Conservation (phyloP, 108 stramenopile genomes). For the Cyclotella cryptica region DNA sequence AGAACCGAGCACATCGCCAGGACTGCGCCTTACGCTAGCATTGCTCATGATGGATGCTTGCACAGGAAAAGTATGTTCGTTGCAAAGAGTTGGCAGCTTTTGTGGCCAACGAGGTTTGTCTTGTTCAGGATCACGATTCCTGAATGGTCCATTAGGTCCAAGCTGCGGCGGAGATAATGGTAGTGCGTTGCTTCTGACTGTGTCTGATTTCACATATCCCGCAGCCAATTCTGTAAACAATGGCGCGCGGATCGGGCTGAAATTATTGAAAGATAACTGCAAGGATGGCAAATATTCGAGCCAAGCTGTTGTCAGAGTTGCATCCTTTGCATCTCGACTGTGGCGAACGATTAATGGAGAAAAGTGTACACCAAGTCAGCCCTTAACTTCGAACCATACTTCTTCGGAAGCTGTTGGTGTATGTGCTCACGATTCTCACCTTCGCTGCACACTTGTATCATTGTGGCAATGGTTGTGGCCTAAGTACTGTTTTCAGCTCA, state of each 20-base stretch:
- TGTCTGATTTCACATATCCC: conserved; percentile 65
- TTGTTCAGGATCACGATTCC: conserved; percentile 66
- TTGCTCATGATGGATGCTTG: conserved; percentile 89
- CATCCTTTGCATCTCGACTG: conserved; percentile 76
- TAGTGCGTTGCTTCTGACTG: conserved; percentile 64
- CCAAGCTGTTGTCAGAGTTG: conserved; percentile 70
- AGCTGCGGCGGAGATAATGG: conserved; percentile 86
- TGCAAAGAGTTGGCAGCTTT: conserved; percentile 82
- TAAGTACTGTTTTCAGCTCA: conserved; percentile 63
- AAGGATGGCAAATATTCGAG: conserved; percentile 49
- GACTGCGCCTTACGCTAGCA: conserved; percentile 78
- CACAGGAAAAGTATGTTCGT: conserved; percentile 84
- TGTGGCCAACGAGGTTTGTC: conserved; percentile 69
- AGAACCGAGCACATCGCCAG: conserved; percentile 66
- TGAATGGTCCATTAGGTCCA: conserved; percentile 81
- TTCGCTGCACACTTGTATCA: conserved; percentile 76
- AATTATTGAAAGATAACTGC: conserved; percentile 63
- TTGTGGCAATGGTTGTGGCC: conserved; percentile 91
- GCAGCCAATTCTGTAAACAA: conserved; percentile 88
- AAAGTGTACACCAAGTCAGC: neutral
- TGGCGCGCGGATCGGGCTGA: conserved; percentile 81
- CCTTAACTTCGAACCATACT: neutral
- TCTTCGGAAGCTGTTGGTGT: conserved; percentile 42
- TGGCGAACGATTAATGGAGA: conserved; percentile 92
- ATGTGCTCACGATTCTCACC: conserved; percentile 69